Evolutionary conservation across 2,329 filamentous ascomycete species (phyloP), one percentile per base, ranked within the genome.

Genomic region (Fusarium multiceps): DNA sequence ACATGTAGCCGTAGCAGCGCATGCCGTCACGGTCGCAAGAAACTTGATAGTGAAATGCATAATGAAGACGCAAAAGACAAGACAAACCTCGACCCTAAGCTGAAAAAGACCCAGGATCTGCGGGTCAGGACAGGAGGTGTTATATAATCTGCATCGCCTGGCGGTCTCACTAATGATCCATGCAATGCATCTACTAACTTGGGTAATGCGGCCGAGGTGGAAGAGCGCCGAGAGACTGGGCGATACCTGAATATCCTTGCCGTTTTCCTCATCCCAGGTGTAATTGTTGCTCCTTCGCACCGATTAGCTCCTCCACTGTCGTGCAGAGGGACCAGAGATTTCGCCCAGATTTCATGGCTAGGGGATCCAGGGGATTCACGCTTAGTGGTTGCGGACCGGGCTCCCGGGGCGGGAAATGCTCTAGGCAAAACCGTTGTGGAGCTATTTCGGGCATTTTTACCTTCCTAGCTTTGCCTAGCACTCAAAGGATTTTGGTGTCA

Each of bases 21-120:
- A 79, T 10, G 66, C 74, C 25, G 72, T 63, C 25, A 75, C 43
- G 4, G 75, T 77, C 34, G 73, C 66, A n/a, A 78, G 30, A 18
- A 74, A 53, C 42, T 78, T 69, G 40, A 77, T 66, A 56, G 62
- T 58, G 51, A 55, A 58, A 28, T 47, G 45, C 72, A 74, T 74
- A 34, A 32, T 34, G 32, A 40, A 48, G n/a, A 9, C 25, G 20
- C 25, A 45, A 51, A 28, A 27, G 50, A 30, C 16, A 30, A 55
- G 13, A 13, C 16, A 37, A 37, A 16, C 21, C 25, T 58, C 25
- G 40, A 23, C 37, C 37, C 37, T 57, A 40, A 30, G 9, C 18
- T 45, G 23, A 11, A 27, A 27, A 18, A 16, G 9, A 18, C 18
- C 32, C 14, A 40, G 18, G 40, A 66, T 62, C 55, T 27, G n/a